Evolutionary conservation across 1,139 yeast genomes (phyloP).

Genomic region (Magnusiomyces paraingens): DNA sequence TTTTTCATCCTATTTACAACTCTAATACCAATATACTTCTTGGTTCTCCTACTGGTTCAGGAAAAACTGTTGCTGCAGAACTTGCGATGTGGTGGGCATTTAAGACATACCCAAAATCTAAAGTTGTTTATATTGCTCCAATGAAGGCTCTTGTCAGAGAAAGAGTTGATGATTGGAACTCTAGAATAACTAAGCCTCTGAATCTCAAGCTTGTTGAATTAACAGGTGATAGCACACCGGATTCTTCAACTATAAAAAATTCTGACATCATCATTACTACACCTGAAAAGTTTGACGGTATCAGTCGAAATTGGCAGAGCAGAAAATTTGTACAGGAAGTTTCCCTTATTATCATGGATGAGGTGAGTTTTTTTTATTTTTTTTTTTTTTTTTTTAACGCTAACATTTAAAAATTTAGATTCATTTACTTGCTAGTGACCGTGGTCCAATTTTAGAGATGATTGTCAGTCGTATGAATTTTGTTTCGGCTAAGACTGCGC

Average conservation of each 20-base stretch:
- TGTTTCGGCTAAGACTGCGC: constrained; percentile 67
- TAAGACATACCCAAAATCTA: constrained; percentile 68
- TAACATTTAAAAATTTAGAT: constrained; percentile 39
- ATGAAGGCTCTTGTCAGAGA: constrained; percentile 98
- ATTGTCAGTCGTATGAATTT: constrained; percentile 98
- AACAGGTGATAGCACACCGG: constrained; percentile 96
- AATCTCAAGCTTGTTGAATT: constrained; percentile 68
- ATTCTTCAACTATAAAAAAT: constrained; percentile 72
- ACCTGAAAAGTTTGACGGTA: constrained; percentile 98
- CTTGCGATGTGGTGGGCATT: constrained; percentile 96
- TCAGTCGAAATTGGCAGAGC: constrained; percentile 96
- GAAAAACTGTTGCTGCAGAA: constrained; percentile 96
- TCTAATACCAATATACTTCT: constrained; percentile 74
- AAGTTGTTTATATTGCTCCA: constrained; percentile 93
- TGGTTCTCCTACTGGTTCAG: constrained; percentile 99
- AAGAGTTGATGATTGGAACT: constrained; percentile 92
- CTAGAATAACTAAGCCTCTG: constrained; percentile 48
- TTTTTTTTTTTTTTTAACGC: no score
- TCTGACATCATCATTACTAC: constrained; percentile 94
- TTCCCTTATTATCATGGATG: constrained; percentile 94
- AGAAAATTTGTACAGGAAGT: constrained; percentile 88
- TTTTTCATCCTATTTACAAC: constrained; percentile 82
- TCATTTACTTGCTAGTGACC: constrained; percentile 91
- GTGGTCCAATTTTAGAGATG: constrained; percentile 98
- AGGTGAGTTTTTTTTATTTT: constrained; percentile 26